Evolutionary conservation across 805 yeast species (phyloP), one percentile per base, ranked within the genome.

Genomic region (Candida takata): DNA sequence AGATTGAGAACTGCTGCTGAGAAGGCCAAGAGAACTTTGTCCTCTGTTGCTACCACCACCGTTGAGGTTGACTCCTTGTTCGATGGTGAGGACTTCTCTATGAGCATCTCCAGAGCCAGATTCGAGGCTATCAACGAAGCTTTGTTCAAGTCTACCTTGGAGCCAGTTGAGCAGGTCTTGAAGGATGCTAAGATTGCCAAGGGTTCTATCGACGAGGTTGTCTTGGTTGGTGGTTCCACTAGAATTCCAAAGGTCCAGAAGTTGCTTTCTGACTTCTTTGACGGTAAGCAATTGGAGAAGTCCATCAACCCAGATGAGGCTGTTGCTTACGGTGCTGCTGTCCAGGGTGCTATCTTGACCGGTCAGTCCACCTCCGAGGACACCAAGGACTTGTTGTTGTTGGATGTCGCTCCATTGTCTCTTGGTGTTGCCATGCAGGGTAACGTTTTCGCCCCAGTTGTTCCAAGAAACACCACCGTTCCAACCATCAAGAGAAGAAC

Each of bases 381-480:
- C 68, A 87, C 95, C 66, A 86, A 88, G 72, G 96, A 86, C 72
- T 78, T 88, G 65, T 80, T 90, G 58, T 79, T 88, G 64, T 80
- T 88, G 70, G 97, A 88, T 74, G 97, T 90, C 58, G 88, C 88
- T 62, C 98, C 98, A 67, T 81, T 90, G 65, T 88, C 97, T 52
- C 78, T 90, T 63, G 98, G 98, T 85, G 95, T 90, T 69, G 97
- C 95, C 74, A 92, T 92, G 84, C 92, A 88, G 73, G 98, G 98
- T 73, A 94, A 92, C 71, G 90, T 92, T 64, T 88, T 90, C 74
- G 95, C 97, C 62, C 92, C 95, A 61, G 95, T 92, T 66, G 95
- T 92, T 56, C 96, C 96, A 74, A 87, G 98, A 78, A 92, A 92
- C 84, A 84, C 97, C 57, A 90, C 97, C 60, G 95, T 90, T 57